Base-by-base conservation (phyloP, 805 yeast genomes). In the Candida xyloterini region DNA sequence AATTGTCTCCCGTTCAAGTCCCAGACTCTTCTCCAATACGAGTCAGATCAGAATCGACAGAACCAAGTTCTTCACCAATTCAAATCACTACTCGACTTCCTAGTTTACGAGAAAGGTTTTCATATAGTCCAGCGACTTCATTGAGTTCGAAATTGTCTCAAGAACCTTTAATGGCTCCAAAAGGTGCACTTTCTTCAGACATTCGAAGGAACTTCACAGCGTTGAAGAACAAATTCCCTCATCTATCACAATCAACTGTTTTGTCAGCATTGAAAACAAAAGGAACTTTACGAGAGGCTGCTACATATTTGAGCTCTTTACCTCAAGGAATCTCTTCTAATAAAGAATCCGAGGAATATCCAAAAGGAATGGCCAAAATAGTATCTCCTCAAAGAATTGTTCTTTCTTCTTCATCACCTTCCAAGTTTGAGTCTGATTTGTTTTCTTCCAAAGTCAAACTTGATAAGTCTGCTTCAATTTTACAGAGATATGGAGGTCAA, bases 1-100 rank as follows among this genome's bases (percentile, higher is more conserved):
- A 30, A 11, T 15, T 60, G 2, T 62, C 63, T 18, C 35, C 51
- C 9, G 59, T 76, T 3, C 78, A 75, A 45, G 77, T 75, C 5
- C 78, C 76, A 2, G 72, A 67, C 40, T 73, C 79, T 1, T 73
- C 79, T 1, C 77, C 75, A 9, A 30, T 38, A 11, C 27, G 39
- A 11, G 40, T 41, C 32, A 11, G 34, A 15, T 18, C 45, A 25
- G 25, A 39, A 25, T 22, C 44, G 31, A 13, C 43, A 26, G 42
- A 48, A 32, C 31, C 44, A 36, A 18, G 50, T 27, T 44, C 61
- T 1, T 59, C 62, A 5, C 57, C 59, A 11, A 37, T 51, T 21
- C 41, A 43, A 23, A 33, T 44, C 16, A 47, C 51, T 11, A 56
- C 59, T 3, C 47, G 60, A 27, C 47, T 62, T 5, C 55, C 64